Conservation (phyloP, 73 alveolate species). For the Diophrys sp. region DNA sequence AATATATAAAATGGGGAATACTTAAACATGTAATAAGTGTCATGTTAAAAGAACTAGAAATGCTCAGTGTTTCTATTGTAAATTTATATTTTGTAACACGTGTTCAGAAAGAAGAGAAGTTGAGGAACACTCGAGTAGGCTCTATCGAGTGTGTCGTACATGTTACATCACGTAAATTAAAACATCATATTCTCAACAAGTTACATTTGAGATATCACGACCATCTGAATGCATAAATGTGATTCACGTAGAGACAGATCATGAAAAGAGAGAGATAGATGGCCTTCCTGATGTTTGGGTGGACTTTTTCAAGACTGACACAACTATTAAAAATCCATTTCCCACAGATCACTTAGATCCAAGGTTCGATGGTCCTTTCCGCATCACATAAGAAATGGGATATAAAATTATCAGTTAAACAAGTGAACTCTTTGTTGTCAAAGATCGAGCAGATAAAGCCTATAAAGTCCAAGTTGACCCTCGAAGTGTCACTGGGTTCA, state of each 20-base stretch:
- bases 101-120: too few species aligned
- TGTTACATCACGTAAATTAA: too few species aligned
- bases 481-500: neutral
- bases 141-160: too few species aligned
- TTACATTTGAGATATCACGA: too few species aligned
- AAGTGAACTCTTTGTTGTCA: neutral
- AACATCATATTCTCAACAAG: too few species aligned
- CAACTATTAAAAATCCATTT: neutral
- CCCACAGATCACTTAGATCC: neutral
- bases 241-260: neutral
- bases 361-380: neutral
- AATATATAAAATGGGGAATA: too few species aligned
- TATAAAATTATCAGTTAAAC: neutral
- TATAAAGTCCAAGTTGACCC: neutral
- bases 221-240: neutral
- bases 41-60: too few species aligned
- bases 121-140: too few species aligned
- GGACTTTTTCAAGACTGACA: neutral
- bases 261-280: neutral
- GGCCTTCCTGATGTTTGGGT: slow-evolving; percentile 16
- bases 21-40: too few species aligned
- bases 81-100: too few species aligned
- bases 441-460: neutral
- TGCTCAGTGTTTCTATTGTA: too few species aligned
- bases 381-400: neutral